Evolutionary conservation across 768 basidiomycete genomes (phyloP).

Genomic region (Cystobasidium ongulense): DNA sequence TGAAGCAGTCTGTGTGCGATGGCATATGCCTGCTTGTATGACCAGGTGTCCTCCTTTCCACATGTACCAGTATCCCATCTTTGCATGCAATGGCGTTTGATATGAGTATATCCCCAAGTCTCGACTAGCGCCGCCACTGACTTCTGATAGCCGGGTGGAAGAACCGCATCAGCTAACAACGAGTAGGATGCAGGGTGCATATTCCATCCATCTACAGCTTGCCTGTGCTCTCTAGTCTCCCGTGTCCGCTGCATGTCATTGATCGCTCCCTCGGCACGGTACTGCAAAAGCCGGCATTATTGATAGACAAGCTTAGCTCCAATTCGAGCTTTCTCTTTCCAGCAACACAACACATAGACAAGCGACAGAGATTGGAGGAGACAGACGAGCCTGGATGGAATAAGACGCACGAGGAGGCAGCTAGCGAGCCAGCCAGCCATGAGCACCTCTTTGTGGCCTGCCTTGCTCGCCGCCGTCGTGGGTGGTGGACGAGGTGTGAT

Average conservation of each 20-base stretch:
- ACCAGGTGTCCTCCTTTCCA: not conserved
- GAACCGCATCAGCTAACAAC: too few species aligned
- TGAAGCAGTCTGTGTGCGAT: too few species aligned
- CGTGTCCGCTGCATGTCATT: too few species aligned
- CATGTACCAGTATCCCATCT: too few species aligned
- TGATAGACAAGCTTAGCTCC: not conserved
- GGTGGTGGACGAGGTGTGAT: not conserved
- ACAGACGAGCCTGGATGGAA: not conserved
- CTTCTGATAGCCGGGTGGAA: too few species aligned
- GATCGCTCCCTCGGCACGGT: not conserved
- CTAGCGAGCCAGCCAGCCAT: not conserved
- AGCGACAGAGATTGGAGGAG: not conserved
- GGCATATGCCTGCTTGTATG: too few species aligned
- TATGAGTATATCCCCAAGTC: too few species aligned
- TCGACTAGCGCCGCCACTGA: too few species aligned
- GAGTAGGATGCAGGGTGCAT: too few species aligned
- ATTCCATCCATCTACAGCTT: too few species aligned
- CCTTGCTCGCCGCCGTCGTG: constrained; percentile 6
- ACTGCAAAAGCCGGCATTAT: not conserved
- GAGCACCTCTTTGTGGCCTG: constrained; percentile 17
- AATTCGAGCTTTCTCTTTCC: not conserved
- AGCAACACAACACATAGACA: not conserved
- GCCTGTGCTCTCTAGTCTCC: too few species aligned
- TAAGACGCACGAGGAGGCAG: not conserved
- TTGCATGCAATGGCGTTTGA: too few species aligned